Base-by-base conservation (phyloP, 495 filamentous ascomycete species). In the Aspergillus haitiensis region DNA sequence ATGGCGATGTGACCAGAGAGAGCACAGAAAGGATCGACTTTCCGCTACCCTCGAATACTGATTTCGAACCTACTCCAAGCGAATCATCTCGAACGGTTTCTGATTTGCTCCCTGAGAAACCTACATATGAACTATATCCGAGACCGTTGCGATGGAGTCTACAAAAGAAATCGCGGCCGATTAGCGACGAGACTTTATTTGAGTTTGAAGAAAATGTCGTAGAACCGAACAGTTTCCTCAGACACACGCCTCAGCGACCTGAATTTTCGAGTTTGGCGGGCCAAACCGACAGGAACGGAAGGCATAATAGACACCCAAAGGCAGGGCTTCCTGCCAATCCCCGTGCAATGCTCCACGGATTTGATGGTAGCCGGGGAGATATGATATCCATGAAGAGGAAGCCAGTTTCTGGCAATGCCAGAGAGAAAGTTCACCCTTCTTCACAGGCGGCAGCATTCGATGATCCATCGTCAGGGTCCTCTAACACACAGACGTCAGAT, bases 201-300 rank as follows among this genome's bases (percentile, higher is more conserved):
- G 77, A 79, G 3, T 75, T 77, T 50, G 77, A 79, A 62, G 77
- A 79, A 44, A 73, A 78, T 33, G 46, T 37, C 44, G 58, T 54
- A 45, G 62, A 46, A 18, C 55, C 58, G 31, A 61, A 55, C 12
- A 65, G 52, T 21, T 50, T 66, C 35, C 49, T 62, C 15, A 59
- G 58, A 31, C 56, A 58, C 7, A 50, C 63, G 13, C 34, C 56
- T 13, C 50, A 61, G 27, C 35, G 55, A 9, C 40, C 49, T 15
- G 47, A 48, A 31, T 49, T 57, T 32, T 37, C 52, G 12, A n/a
- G 33, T 10, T 13, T 35, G 42, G 42, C 55, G n/a, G 42, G 49
- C 42, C 52, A 39, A 40, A 58, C 16, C 15, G 52, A 60, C 33
- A 45, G n/a, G 48, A 56, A 48, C 57, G 39, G 52, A 13, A 60